Evolutionary conservation across 768 basidiomycete species (phyloP).

Genomic region (Tricholoma matsutake): DNA sequence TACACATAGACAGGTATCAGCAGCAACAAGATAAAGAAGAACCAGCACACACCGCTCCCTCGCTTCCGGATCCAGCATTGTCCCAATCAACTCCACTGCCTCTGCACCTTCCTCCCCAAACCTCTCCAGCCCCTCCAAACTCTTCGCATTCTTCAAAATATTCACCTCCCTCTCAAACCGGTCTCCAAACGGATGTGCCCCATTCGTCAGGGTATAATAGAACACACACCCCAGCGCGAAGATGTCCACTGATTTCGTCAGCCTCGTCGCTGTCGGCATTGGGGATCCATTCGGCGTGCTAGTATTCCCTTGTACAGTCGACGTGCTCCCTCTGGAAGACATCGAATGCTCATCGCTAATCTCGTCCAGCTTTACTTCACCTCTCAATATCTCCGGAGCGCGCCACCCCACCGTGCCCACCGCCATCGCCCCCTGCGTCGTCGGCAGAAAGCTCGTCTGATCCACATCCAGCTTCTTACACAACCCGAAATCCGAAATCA

Average conservation of each 20-base stretch:
- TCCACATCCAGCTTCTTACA: conserved; percentile 95
- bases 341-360: conserved; percentile 61
- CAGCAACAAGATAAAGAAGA: not conserved
- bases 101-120: conserved; percentile 96
- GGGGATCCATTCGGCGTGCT: not conserved
- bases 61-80: conserved; percentile 80
- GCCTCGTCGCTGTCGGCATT: conserved; percentile 51
- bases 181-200: conserved; percentile 92
- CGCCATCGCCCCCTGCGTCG: conserved; percentile 82
- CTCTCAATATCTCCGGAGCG: conserved; percentile 92
- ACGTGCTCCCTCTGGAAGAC: conserved; percentile 63
- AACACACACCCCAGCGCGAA: conserved; percentile 96
- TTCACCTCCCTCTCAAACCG: conserved; percentile 92
- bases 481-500: conserved; percentile 96
- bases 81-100: conserved; percentile 72
- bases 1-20: conserved; percentile 23
- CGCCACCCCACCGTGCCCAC: conserved; percentile 98
- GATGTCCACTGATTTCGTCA: conserved; percentile 96
- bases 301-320: conserved; percentile 39
- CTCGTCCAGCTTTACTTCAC: conserved; percentile 92
- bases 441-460: conserved; percentile 95
- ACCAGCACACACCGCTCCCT: conserved; percentile 55
- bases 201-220: conserved; percentile 88
- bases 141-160: conserved; percentile 80
- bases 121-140: conserved; percentile 64